Conservation (phyloP, 768 basidiomycete species). For the Fibroporia radiculosa region DNA sequence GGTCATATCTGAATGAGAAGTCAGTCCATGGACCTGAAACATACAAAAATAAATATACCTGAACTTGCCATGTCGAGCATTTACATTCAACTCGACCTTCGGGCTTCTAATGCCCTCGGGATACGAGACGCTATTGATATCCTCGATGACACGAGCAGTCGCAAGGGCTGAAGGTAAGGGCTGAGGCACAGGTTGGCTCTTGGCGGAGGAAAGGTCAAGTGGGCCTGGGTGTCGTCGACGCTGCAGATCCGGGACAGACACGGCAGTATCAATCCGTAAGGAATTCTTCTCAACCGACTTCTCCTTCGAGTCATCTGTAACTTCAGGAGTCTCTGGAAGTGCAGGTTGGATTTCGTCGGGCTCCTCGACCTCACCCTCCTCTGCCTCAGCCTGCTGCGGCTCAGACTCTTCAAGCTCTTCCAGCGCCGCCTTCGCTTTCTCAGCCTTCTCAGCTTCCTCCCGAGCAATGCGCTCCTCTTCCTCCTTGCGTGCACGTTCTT, state of each 20-base stretch:
- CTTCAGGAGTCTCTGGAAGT: conserved; percentile 5
- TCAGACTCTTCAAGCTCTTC: conserved; percentile 26
- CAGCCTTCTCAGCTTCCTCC: conserved; percentile 27
- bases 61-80: conserved; percentile 84
- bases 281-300: conserved; percentile 41
- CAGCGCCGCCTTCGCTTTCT: conserved; percentile 23
- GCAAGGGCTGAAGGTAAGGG: conserved; percentile 62
- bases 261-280: conserved; percentile 60
- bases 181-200: conserved; percentile 32
- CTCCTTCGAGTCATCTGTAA: conserved; percentile 30
- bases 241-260: conserved; percentile 32
- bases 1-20: conserved; percentile 68
- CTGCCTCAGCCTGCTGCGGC: conserved; percentile 27
- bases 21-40: not conserved
- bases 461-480: conserved; percentile 28
- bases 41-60: conserved; percentile 37
- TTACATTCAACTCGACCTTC: conserved; percentile 73
- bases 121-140: conserved; percentile 70
- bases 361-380: conserved; percentile 41
- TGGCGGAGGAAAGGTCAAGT: conserved; percentile 57
- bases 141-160: conserved; percentile 79
- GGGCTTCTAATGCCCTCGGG: conserved; percentile 82
- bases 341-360: conserved; percentile 24
- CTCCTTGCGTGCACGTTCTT: conserved; percentile 26
- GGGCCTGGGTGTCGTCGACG: conserved; percentile 57